Conservation (phyloP, 768 basidiomycete genomes). For the Solioccasus polychromus region DNA sequence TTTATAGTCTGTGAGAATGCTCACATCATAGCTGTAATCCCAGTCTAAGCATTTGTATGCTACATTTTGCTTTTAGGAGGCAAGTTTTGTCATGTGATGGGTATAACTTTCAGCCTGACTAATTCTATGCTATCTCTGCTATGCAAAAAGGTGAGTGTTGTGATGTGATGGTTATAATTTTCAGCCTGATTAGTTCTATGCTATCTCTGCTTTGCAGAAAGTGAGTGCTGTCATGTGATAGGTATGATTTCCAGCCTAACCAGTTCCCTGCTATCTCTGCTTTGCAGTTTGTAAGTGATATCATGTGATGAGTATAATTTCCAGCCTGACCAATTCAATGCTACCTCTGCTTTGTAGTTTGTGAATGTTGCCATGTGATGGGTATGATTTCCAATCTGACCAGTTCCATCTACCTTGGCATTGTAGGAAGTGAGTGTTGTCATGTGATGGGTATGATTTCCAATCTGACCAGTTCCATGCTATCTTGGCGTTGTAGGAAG, state of each 20-base stretch:
- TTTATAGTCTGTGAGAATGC: too few species aligned
- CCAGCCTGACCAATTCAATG: background rate
- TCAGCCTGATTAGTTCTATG: background rate
- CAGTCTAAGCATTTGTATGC: too few species aligned
- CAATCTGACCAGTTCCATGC: background rate
- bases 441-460: background rate
- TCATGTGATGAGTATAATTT: background rate
- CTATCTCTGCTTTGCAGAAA: background rate
- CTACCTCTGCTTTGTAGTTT: background rate
- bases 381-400: too few species aligned
- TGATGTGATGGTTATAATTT: background rate
- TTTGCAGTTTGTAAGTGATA: background rate
- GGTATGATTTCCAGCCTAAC: too few species aligned
- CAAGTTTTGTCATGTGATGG: background rate
- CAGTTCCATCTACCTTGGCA: background rate
- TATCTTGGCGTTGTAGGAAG: background rate
- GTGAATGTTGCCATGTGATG: background rate
- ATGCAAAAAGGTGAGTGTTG: background rate
- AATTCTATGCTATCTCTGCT: too few species aligned
- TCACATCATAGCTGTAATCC: too few species aligned
- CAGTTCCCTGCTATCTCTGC: background rate
- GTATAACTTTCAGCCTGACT: background rate
- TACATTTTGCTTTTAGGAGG: too few species aligned
- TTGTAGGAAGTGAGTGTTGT: background rate
- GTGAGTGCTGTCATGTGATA: background rate